These are phyloP conservation scores for Achaetomiella virescens DNA, from an alignment of 495 filamentous ascomycete genomes.

Conservation along the genomic window DNA sequence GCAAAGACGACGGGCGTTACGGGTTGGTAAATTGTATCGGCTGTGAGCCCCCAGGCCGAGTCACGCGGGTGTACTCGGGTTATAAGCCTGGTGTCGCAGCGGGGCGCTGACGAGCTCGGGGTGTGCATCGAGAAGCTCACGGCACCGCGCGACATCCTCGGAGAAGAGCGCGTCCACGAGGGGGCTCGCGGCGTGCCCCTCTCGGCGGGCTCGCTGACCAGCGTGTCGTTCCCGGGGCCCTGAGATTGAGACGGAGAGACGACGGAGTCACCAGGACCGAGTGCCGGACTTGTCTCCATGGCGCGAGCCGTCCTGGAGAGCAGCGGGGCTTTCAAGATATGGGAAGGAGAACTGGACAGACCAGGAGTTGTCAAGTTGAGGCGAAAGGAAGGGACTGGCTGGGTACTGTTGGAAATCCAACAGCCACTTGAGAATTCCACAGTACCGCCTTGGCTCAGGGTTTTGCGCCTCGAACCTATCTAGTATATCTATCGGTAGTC, in stretches of 20 bases:
- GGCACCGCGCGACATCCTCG: not conserved
- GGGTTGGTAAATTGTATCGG: not conserved
- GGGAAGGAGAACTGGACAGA: too few relatives aligned
- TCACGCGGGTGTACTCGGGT: not conserved
- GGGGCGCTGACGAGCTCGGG: not conserved
- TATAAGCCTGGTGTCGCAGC: not conserved
- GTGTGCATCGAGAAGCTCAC: not conserved
- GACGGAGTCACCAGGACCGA: too few relatives aligned
- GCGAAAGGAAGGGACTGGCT: too few relatives aligned
- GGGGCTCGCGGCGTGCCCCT: conserved; percentile 2
- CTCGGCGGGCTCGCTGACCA: conserved; percentile 2
- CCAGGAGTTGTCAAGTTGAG: too few relatives aligned
- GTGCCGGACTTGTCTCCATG: not conserved
- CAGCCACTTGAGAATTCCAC: too few relatives aligned
- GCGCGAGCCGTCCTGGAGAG: not conserved
- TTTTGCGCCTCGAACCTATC: too few relatives aligned
- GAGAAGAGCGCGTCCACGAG: conserved; percentile 1
- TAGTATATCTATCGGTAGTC: too few relatives aligned
- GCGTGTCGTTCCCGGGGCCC: not conserved
- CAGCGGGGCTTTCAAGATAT: too few relatives aligned
- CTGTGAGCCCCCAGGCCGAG: not conserved
- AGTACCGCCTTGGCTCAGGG: too few relatives aligned
- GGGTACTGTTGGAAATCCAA: too few relatives aligned
- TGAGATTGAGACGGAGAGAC: not conserved
- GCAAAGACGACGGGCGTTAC: not conserved